Evolutionary conservation across 305 asterid genomes (phyloP), one percentile per base, ranked within the genome.

Genomic region (Euphrasia arctica): DNA sequence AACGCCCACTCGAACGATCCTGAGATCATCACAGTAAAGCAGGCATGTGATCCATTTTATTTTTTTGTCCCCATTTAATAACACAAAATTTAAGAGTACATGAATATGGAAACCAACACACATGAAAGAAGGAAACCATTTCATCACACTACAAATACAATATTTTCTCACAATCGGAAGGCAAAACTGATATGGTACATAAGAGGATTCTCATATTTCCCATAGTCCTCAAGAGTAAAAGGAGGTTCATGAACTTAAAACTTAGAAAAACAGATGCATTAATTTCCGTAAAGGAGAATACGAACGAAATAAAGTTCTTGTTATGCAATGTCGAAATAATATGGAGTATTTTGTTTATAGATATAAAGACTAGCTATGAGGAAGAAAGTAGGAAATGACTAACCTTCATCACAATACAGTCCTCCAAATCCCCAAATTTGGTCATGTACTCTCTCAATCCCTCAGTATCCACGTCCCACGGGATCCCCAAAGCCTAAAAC

Each of bases 1-100:
- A 93, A 50, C 96, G 91, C 11, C 99, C 99, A 66, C 95, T 84
- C 41, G 89, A 71, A 57, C 99, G 87, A 64, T 93, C 99, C 99
- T 93, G 79, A 66, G 75, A 76, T 70, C 73, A 71, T 51, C 72
- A 71, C 13, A 59, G 10, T 47, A 55, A 43, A 69, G 42, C 67
- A 66, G 64, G 54, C 70, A 72, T 57, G 63, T 11, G 55, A 50
- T 50, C 27, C 54, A 48, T 48, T 48, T 1, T 11, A n/a, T 18
- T 13, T 48, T n/a, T 48, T 12, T 31, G 5, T 31, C 4, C 34
- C 34, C 3, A 31, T 31, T 4, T 18, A 18, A 18, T 18, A 18
- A 18, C 22, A 18, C 22, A 18, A 18, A 18, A 18, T 18, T 18
- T 18, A 18, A 18, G 22, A 18, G 22, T 18, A 18, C 22, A 18